Percentiles rank a stretch among this genome's conserved stretches.
These are phyloP conservation scores for Penicillium subrubescens DNA, from an alignment of 495 filamentous ascomycete species.

Conservation along the genomic window DNA sequence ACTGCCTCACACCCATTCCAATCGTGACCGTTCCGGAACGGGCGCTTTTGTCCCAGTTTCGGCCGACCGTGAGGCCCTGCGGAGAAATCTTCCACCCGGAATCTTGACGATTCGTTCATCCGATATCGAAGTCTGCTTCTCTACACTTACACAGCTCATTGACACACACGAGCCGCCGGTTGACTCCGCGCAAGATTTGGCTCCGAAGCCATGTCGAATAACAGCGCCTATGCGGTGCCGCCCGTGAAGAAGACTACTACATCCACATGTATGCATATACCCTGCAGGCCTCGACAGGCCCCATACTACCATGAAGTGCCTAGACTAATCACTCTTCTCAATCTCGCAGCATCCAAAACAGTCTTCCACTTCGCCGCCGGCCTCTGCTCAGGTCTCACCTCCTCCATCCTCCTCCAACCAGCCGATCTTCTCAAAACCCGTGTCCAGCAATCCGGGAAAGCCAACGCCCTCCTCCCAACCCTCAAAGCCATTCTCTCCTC, in stretches of 20 bases:
- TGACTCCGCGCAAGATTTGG: constrained; percentile 5
- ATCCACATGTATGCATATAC: constrained; percentile 32
- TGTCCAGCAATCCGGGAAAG: constrained; percentile 67
- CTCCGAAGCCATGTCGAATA: constrained; percentile 37
- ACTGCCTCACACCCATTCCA: background rate
- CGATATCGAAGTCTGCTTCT: constrained; percentile 12
- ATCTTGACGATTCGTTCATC: constrained; percentile 8
- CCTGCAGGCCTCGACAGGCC: background rate
- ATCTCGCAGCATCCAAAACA: constrained; percentile 44
- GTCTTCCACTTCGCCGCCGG: constrained; percentile 88
- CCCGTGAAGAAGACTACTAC: constrained; percentile 34
- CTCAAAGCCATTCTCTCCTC: constrained; percentile 67
- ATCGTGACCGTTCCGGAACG: constrained; percentile 7
- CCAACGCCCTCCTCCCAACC: constrained; percentile 65
- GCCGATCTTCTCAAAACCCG: constrained; percentile 96
- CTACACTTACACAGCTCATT: background rate
- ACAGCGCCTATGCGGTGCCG: constrained; percentile 35
- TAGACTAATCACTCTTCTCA: constrained; percentile 1
- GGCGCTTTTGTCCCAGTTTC: constrained; percentile 8
- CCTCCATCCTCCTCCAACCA: constrained; percentile 89
- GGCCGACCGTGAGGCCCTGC: constrained; percentile 17
- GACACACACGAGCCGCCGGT: background rate
- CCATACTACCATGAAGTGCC: background rate
- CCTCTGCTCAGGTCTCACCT: constrained; percentile 80
- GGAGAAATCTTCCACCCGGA: constrained; percentile 11